Conservation (phyloP, 2,329 filamentous ascomycete species). For the Ophiostoma sp. region DNA sequence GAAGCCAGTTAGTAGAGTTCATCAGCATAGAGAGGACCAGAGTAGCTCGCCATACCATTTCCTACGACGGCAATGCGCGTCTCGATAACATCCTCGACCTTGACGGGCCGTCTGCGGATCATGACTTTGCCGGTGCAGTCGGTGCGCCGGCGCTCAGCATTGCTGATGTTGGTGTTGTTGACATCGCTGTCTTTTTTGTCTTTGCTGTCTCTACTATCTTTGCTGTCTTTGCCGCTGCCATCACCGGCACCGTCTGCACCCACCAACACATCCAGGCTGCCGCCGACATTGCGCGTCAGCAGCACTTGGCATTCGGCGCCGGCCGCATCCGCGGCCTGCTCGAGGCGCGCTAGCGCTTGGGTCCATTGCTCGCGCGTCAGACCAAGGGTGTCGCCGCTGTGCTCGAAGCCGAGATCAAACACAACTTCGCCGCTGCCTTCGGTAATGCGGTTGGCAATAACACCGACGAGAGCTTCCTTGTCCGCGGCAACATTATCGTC, state of each 20-base stretch:
- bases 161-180: conserved; percentile 14
- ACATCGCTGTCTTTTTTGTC: neutral
- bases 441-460: conserved; percentile 63
- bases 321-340: conserved; percentile 56
- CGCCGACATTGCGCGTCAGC: conserved; percentile 85
- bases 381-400: conserved; percentile 78
- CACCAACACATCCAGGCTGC: conserved; percentile 57
- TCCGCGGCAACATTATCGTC: conserved; percentile 46
- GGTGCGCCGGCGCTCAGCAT: conserved; percentile 56
- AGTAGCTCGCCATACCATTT: conserved; percentile 45
- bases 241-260: neutral
- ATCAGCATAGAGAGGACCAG: neutral
- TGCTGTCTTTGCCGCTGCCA: neutral
- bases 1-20: neutral
- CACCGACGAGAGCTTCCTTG: conserved; percentile 56
- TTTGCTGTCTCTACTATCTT: neutral
- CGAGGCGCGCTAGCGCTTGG: conserved; percentile 60
- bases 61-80: conserved; percentile 94
- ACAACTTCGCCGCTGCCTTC: conserved; percentile 86
- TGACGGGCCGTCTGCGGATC: conserved; percentile 66
- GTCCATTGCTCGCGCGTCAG: conserved; percentile 72
- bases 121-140: conserved; percentile 81
- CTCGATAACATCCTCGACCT: conserved; percentile 84
- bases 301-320: conserved; percentile 75
- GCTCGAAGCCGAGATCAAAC: conserved; percentile 88